Evolutionary conservation across 345 rosid genomes (phyloP), one percentile per base, ranked within the genome.

Genomic region (Citropsis articulata): DNA sequence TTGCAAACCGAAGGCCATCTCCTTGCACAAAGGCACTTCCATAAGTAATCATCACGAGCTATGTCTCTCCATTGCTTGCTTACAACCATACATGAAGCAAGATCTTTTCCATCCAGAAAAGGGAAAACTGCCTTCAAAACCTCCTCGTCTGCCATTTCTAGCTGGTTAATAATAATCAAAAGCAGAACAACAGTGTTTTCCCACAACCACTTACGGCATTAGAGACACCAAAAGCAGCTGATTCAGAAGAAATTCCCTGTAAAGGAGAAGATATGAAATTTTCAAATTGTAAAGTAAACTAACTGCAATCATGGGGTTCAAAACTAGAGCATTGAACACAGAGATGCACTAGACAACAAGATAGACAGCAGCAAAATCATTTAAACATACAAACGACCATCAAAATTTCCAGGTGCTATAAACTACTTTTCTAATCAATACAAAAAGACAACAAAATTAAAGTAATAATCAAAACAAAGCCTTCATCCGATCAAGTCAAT

Each of bases 1-100:
- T 90, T 94, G 89, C 97, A 91, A 82, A 90, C 77, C 1, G 98
- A 94, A 78, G 98, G 99, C 99, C 99, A 96, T 86, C 86, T 88
- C 87, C 86, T 91, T 24, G 91, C 90, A 79, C 99, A 94, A 21
- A 86, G 76, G 35, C 93, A 90, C 86, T 91, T 96, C 99, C 99
- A 96, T n/a, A 92, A 85, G 83, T 89, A 96, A 82, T 96, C 99
- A 42, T 96, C 99, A 59, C 60, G 83, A 1, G 97, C 95, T 65
- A 89, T 42, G 56, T 82, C 86, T 88, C 91, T 92, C 99, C 99
- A 96, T 35, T 88, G 91, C 86, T 83, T 96, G 77, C 89, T 85
- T 21, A 96, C 99, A 3, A 66, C 82, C 97, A 92, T 89, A 77
- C 98, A 96, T 57, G 93, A 83, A 0, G 93, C 93, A 10, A 91